Base-by-base conservation (phyloP, 306 rosid species). In the Lagenaria siceraria region DNA sequence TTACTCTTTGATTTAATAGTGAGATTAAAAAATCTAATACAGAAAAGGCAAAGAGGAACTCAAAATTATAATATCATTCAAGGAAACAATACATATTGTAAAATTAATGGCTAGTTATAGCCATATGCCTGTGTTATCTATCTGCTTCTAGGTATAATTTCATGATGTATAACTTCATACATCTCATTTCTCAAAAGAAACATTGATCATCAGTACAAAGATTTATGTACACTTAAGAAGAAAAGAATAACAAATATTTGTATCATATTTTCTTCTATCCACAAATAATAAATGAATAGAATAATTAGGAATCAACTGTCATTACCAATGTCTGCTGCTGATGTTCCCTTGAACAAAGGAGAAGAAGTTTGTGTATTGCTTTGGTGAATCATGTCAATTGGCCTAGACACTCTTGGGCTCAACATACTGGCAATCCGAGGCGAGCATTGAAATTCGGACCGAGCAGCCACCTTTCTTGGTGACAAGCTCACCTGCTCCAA, bases 401-500 rank as follows among this genome's bases (percentile, higher is more conserved):
- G 21, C 56, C 58, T 43, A 38, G 2, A 43, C 15, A 77, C 48
- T 31, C 55, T 43, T 61, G 58, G 58, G 80, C 70, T 77, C 46
- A 77, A 36, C 11, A 81, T 72, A 7, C 83, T 71, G 53, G 75
- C 24, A 78, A 75, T 73, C 62, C 81, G 84, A 14, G 87, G 81
- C 42, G 93, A 78, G 49, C 85, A 80, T 17, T 74, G 66, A 51
- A 85, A 85, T 80, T 80, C 87, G 0, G 81, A 8, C 25, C 86
- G 80, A n/a, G 84, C 80, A 29, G 79, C 75, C 31, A 75, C 78
- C 29, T 90, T 90, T 84, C 92, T 87, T 8, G 99, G 98, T 49
- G 99, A 96, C 80, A 96, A 84, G 82, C 81, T 87, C 61, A 96
- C 96, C 83, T 92, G 90, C 87, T 96, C 98, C 81, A 96, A 78